Conservation (phyloP, 331 rosid genomes). For the Stylosanthes scabra region DNA sequence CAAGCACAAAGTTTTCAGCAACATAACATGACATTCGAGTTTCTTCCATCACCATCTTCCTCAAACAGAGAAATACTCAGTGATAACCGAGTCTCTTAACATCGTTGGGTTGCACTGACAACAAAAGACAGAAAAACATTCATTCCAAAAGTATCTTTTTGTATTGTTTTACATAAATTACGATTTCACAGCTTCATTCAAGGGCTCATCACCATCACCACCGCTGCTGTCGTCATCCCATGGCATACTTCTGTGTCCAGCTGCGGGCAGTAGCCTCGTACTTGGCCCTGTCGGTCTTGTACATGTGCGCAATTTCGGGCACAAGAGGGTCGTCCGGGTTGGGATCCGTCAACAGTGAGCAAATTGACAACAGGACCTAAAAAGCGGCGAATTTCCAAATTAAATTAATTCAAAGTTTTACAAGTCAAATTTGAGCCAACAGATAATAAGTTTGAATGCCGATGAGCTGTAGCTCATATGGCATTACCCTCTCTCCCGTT, state of each 20-base stretch:
- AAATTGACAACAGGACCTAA: constrained; percentile 81
- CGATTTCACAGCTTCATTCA: constrained; percentile 37
- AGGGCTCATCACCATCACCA: constrained; percentile 20
- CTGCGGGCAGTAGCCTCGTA: constrained; percentile 91
- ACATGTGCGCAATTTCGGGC: constrained; percentile 91
- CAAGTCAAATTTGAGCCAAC: too few relatives aligned
- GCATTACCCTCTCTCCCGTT: too few relatives aligned
- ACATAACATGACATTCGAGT: constrained; percentile 47
- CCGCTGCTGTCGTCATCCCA: constrained; percentile 26
- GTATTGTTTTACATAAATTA: constrained; percentile 45
- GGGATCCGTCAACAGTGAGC: constrained; percentile 88
- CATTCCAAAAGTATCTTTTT: constrained; percentile 39
- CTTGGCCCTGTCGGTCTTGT: constrained; percentile 82
- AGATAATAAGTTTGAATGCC: too few relatives aligned
- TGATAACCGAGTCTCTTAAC: constrained; percentile 51
- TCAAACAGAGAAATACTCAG: constrained; percentile 65
- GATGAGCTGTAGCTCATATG: too few relatives aligned
- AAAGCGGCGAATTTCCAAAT: neutral
- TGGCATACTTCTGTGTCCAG: constrained; percentile 93
- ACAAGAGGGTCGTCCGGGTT: constrained; percentile 90
- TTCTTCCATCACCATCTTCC: constrained; percentile 41
- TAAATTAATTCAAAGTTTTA: too few relatives aligned
- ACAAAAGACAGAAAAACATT: constrained; percentile 38
- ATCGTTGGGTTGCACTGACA: constrained; percentile 39
- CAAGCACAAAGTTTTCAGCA: constrained; percentile 47